These are phyloP conservation scores for Discostella stelligeroides DNA, from an alignment of 108 stramenopile species.

Conservation along the genomic window DNA sequence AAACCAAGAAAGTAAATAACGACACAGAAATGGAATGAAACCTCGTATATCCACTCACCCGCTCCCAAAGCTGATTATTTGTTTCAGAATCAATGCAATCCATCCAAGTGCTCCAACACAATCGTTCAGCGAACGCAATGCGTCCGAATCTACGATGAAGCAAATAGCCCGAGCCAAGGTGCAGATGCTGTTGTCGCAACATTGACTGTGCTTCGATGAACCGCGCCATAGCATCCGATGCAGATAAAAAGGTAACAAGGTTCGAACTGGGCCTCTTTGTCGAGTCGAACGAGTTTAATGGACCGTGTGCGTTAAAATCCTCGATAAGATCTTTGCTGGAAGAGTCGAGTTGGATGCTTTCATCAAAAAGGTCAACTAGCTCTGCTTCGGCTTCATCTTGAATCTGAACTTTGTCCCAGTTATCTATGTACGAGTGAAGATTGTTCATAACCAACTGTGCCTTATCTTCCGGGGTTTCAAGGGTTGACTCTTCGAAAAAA, in stretches of 20 bases:
- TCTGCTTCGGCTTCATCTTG: conserved; percentile 76
- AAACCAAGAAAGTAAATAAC: background rate
- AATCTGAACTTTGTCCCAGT: conserved; percentile 75
- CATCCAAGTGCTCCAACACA: conserved; percentile 80
- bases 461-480: conserved; percentile 31
- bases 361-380: conserved; percentile 76
- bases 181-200: conserved; percentile 62
- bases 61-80: conserved; percentile 70
- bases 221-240: conserved; percentile 84
- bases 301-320: conserved; percentile 19
- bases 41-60: conserved; percentile 56
- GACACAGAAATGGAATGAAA: background rate
- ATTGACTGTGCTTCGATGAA: conserved; percentile 79
- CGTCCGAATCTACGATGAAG: conserved; percentile 65
- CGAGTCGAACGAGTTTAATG: conserved; percentile 1
- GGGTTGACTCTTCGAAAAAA: conserved; percentile 30
- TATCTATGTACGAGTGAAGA: conserved; percentile 66
- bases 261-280: conserved; percentile 10
- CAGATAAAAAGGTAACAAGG: conserved; percentile 48
- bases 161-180: conserved; percentile 63
- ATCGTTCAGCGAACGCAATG: conserved; percentile 63
- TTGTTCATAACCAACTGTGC: conserved; percentile 46
- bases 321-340: conserved; percentile 6
- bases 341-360: conserved; percentile 39
- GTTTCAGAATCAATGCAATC: conserved; percentile 44